Evolutionary conservation across 352 stramenopile genomes (phyloP).

Genomic region (Aphanomyces euteiches): DNA sequence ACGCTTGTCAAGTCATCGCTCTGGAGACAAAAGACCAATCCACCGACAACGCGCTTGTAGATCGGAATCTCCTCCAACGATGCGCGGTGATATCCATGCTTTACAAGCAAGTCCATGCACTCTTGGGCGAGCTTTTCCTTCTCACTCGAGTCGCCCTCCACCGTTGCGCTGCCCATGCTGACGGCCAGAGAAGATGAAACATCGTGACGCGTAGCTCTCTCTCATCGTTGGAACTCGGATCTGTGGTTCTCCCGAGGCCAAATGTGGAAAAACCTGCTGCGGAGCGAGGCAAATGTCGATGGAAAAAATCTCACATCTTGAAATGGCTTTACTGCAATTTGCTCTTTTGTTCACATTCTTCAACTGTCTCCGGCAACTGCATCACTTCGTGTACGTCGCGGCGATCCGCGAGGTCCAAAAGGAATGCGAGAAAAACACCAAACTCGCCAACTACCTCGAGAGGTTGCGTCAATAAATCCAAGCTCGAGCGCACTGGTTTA

Average conservation of each 20-base stretch:
- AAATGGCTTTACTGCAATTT: too few relatives aligned
- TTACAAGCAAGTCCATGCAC: constrained; percentile 15
- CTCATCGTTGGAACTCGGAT: too few relatives aligned
- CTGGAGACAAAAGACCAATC: constrained; percentile 24
- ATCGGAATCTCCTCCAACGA: constrained; percentile 17
- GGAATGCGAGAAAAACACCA: constrained; percentile 85
- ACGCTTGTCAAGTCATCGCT: constrained; percentile 19
- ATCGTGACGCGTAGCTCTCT: too few relatives aligned
- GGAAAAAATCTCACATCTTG: too few relatives aligned
- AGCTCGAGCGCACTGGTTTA: neutral
- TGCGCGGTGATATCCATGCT: constrained; percentile 23
- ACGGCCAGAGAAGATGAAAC: too few relatives aligned
- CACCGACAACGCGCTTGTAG: constrained; percentile 19
- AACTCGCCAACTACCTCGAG: constrained; percentile 38
- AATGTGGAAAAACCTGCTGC: too few relatives aligned
- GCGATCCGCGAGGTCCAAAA: constrained; percentile 85
- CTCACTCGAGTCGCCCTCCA: neutral
- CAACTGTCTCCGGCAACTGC: too few relatives aligned
- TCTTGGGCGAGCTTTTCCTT: constrained; percentile 1
- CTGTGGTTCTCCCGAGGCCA: too few relatives aligned
- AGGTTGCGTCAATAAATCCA: neutral
- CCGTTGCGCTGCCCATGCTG: neutral
- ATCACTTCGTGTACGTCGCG: constrained; percentile 85
- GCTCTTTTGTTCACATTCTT: too few relatives aligned
- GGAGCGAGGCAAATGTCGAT: too few relatives aligned